Percentiles rank a stretch among this genome's conserved stretches.
phyloP scores from a whole-genome alignment of 176 grass and related monocot species.

The Oropetium thomaeum region DNA sequence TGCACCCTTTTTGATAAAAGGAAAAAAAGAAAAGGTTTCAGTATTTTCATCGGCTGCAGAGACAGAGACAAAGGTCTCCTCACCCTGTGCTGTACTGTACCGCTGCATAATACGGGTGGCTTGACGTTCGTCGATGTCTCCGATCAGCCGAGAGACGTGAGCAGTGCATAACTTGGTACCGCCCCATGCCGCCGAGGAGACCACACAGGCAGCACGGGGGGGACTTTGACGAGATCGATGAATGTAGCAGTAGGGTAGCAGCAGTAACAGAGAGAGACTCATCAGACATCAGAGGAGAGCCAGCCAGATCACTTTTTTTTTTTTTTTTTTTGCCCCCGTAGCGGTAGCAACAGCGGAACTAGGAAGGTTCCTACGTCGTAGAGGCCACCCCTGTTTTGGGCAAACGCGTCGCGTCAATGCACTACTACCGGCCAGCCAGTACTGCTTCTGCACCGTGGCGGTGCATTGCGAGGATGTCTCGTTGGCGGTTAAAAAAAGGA shows the following conservation, averaged over 20 bases:
- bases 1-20: neutral
- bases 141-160: neutral
- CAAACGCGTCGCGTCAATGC: neutral
- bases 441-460: neutral
- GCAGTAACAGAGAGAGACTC: too few species aligned
- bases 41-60: neutral
- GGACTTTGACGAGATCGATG: too few species aligned
- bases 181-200: conserved; percentile 1
- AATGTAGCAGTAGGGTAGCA: too few species aligned
- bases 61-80: neutral
- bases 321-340: too few species aligned
- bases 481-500: neutral
- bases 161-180: conserved; percentile 14
- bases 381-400: neutral
- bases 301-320: neutral
- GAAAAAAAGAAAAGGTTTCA: too few species aligned
- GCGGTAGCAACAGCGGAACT: neutral
- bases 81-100: neutral
- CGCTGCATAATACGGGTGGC: too few species aligned
- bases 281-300: too few species aligned
- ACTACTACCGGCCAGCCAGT: too few species aligned
- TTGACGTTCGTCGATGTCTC: neutral
- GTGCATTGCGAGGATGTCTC: neutral
- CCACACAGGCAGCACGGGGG: neutral
- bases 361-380: conserved; percentile 11